Base-by-base conservation (phyloP, 768 basidiomycete species). In the Termitomyces titanicus region DNA sequence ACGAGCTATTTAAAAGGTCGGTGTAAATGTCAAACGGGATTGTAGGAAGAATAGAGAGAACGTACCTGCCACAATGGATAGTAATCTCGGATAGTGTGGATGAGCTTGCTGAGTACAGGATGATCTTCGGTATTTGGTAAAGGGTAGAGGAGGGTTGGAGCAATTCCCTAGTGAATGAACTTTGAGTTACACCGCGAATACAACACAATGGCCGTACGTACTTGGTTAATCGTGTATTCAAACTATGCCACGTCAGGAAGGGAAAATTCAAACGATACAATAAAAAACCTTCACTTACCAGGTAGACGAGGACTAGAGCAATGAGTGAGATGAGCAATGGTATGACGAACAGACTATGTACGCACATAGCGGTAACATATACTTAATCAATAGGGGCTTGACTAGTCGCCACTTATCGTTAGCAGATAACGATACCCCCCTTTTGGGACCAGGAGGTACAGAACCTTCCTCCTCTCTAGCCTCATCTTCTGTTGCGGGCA, bases 321-420 rank as follows among this genome's bases (percentile, higher is more conserved):
- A 53, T 9, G 15, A 22, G 40, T 53, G 39, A 55, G 35, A 49
- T 33, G 33, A 55, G 38, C 2, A 13, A 42, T 37, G 13, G 31
- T 53, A 22, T 56, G 24, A 37, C 20, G 49, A 49, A 44, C 13
- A 3, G 18, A 11, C 24, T 3, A n/a, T n/a, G n/a, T n/a, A 80
- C 91, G 75, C 61, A 92, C 91, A 92, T 39, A 99, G 72, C 3
- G 94, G 95, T n/a, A 94, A 63, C 95, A 98, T 98, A 67, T 92
- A 98, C 59, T 81, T 84, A 49, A 79, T 53, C 35, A 97, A 66
- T 59, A 98, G 71, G 5, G 96, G 95, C 64, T 79, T 84, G 47
- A 92, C 86, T 5, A 99, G 74, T 24, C 75, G 72, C 81, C 91
- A 83, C 72, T 98, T 98, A 58, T 97, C 93, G 31, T 64, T 70